These are phyloP conservation scores for Hypoxylon fuscum DNA, from an alignment of 495 filamentous ascomycete species.

Conservation along the genomic window DNA sequence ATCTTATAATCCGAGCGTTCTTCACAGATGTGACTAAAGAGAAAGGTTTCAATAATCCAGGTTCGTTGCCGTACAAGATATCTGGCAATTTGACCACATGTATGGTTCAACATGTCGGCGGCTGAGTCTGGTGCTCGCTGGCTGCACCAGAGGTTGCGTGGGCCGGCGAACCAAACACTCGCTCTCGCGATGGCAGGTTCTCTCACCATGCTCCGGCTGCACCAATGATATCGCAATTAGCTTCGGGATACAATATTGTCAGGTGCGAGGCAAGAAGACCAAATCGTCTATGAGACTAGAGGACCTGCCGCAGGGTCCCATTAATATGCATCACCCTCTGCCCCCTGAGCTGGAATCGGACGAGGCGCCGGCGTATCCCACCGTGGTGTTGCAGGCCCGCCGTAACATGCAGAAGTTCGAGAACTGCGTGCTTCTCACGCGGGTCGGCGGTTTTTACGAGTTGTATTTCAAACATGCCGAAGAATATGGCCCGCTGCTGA, in stretches of 20 bases:
- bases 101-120: conserved; percentile 40
- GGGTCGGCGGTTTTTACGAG: conserved; percentile 96
- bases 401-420: conserved; percentile 91
- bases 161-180: conserved; percentile 14
- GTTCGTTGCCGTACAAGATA: neutral
- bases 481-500: conserved; percentile 83
- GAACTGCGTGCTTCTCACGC: conserved; percentile 87
- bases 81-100: conserved; percentile 32
- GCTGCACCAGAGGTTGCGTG: conserved; percentile 8
- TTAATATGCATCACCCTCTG: conserved; percentile 43
- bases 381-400: conserved; percentile 86
- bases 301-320: conserved; percentile 70
- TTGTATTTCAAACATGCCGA: conserved; percentile 95
- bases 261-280: conserved; percentile 49
- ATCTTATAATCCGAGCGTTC: too few relatives aligned
- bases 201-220: conserved; percentile 5
- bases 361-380: conserved; percentile 74
- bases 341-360: conserved; percentile 53
- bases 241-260: conserved; percentile 1
- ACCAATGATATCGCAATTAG: neutral
- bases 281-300: conserved; percentile 65
- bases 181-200: conserved; percentile 3
- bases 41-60: neutral
- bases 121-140: conserved; percentile 32
- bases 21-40: neutral